Evolutionary conservation across 2,329 filamentous ascomycete genomes (phyloP), one percentile per base, ranked within the genome.

Genomic region (Aspergillus sp.): DNA sequence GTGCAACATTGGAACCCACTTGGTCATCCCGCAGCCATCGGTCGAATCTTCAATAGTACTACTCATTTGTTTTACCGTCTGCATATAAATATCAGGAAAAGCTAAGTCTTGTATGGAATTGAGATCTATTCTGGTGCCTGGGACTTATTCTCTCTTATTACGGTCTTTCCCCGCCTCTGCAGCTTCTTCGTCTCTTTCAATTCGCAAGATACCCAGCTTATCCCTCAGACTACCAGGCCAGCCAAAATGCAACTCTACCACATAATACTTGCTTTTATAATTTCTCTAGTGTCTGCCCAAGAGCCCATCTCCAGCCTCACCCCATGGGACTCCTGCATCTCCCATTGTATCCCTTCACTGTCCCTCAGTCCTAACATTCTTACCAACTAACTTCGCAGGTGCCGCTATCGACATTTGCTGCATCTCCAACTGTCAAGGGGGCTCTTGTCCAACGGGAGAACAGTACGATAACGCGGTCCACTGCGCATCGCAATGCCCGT

Each of bases 401-500:
- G 49, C 53, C 33, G 46, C 58, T 19, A 64, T 52, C 38, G 74
- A 79, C 55, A 63, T 74, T 45, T 75, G 71, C 63, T 80, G 77
- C 66, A 61, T 69, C 52, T 76, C 77, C 34, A 57, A 62, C 9
- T 80, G 77, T 64, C 65, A 73, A 53, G 66, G 71, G 34, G 71
- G 73, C 35, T 76, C 77, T 30, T 76, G 73, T 60, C 76, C 76
- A 51, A 72, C 71, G 59, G 66, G 70, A n/a, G 57, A 59, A 42
- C 69, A 75, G 61, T 73, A 67, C 56, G 71, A 75, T 56, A 67
- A 70, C 48, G 78, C 75, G 59, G 76, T 68, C 57, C 62, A 68
- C 42, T 80, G 77, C 56, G 75, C 74, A 41, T 67, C 67, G 41
- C 66, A 71, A 45, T 80, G 77, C 60, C 70, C 73, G 47, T 74